Evolutionary conservation across 108 stramenopile species (phyloP).

Genomic region (Discostella pseudostelligera): DNA sequence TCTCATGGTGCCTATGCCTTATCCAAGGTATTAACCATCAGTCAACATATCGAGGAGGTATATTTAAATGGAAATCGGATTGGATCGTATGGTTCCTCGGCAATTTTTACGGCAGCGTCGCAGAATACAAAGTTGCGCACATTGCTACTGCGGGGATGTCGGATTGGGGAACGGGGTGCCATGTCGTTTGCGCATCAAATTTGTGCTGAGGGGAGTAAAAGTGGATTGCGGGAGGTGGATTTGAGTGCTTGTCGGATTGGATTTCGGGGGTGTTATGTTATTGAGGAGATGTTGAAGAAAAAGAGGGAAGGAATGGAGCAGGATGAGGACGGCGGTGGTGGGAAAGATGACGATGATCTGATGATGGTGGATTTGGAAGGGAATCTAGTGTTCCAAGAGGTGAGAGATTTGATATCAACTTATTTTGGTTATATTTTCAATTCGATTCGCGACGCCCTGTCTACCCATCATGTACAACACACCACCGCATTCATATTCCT

Average conservation of each 20-base stretch:
- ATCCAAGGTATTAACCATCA: constrained; percentile 57
- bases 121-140: constrained; percentile 50
- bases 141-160: constrained; percentile 64
- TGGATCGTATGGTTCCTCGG: constrained; percentile 77
- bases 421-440: constrained; percentile 4
- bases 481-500: no score
- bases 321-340: constrained; percentile 10
- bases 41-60: constrained; percentile 62
- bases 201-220: constrained; percentile 10
- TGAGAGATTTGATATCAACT: constrained; percentile 14
- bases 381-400: constrained; percentile 80
- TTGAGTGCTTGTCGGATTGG: constrained; percentile 70
- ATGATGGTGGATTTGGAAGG: constrained; percentile 67
- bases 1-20: constrained; percentile 77
- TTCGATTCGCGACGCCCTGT: not conserved
- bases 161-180: constrained; percentile 73
- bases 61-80: constrained; percentile 64
- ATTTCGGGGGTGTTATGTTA: constrained; percentile 57
- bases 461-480: no score
- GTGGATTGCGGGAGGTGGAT: constrained; percentile 58
- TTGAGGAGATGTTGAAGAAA: constrained; percentile 51
- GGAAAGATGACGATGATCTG: no score
- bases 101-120: constrained; percentile 61
- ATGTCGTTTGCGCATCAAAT: constrained; percentile 64
- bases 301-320: constrained; percentile 11